These are phyloP conservation scores for Pythium sp. DNA, from an alignment of 352 stramenopile genomes.

Conservation along the genomic window DNA sequence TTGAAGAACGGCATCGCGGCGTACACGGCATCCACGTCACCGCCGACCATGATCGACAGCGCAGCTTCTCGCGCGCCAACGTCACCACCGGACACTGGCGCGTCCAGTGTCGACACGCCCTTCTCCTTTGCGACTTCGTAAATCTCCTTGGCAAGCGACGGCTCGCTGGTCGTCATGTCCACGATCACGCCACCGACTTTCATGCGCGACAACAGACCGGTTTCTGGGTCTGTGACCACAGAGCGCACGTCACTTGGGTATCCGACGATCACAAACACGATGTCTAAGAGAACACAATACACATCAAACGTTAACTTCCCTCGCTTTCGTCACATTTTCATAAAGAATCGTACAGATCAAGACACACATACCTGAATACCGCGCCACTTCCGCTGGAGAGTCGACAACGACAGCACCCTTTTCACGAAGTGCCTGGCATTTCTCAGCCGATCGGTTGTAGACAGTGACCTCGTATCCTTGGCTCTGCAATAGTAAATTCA, in stretches of 20 bases:
- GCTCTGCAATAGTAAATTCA: constrained; percentile 32
- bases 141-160: constrained; percentile 87
- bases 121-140: constrained; percentile 69
- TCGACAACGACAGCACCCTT: constrained; percentile 73
- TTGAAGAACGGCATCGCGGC: constrained; percentile 83
- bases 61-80: constrained; percentile 84
- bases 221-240: constrained; percentile 68
- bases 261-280: constrained; percentile 90
- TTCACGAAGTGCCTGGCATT: constrained; percentile 72
- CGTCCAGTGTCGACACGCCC: constrained; percentile 73
- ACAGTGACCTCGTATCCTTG: constrained; percentile 84
- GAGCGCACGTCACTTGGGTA: constrained; percentile 83
- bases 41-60: constrained; percentile 90
- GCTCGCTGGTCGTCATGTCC: constrained; percentile 90
- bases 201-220: constrained; percentile 65
- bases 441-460: constrained; percentile 82
- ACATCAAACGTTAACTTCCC: neutral
- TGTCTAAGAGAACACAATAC: constrained; percentile 37
- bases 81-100: constrained; percentile 85
- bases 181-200: constrained; percentile 82
- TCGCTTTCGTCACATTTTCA: neutral
- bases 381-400: constrained; percentile 77
- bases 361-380: constrained; percentile 47
- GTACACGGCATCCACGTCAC: constrained; percentile 81
- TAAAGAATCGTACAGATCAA: neutral